These are phyloP conservation scores for Exophiala viscosa DNA, from an alignment of 2,329 filamentous ascomycete species.

Conservation along the genomic window DNA sequence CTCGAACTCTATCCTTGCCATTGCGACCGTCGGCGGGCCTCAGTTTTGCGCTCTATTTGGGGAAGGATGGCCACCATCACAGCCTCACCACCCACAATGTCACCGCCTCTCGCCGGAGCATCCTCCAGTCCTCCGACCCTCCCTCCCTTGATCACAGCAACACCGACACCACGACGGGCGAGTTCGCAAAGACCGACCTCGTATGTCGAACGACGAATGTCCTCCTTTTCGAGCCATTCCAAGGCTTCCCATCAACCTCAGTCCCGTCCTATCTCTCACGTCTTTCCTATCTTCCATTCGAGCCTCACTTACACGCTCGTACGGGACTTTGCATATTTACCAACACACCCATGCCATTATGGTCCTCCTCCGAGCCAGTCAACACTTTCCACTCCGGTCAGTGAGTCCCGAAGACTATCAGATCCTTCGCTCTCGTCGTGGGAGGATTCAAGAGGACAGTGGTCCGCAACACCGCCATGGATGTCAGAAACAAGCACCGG, in stretches of 20 bases:
- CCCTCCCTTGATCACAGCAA: slow-evolving; percentile 48
- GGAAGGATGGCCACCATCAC: slow-evolving; percentile 34
- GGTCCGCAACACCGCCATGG: slow-evolving; percentile 49
- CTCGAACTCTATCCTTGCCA: neutral
- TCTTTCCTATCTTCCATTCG: slow-evolving; percentile 79
- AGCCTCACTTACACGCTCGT: slow-evolving; percentile 85
- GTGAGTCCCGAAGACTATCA: slow-evolving; percentile 75
- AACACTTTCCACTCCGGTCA: slow-evolving; percentile 77
- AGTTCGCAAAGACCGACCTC: slow-evolving; percentile 67
- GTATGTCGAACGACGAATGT: slow-evolving; percentile 75
- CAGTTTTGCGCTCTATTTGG: slow-evolving; percentile 5
- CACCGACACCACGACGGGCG: slow-evolving; percentile 53
- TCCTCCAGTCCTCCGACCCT: slow-evolving; percentile 40
- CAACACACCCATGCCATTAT: slow-evolving; percentile 83
- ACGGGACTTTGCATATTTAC: slow-evolving; percentile 90
- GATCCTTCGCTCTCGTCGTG: slow-evolving; percentile 71
- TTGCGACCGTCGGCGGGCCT: slow-evolving; percentile 4
- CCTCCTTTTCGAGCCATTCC: slow-evolving; percentile 74
- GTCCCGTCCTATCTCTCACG: slow-evolving; percentile 75
- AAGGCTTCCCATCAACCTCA: slow-evolving; percentile 49
- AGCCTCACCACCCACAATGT: slow-evolving; percentile 35
- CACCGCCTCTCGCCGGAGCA: slow-evolving; percentile 23
- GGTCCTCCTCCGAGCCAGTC: slow-evolving; percentile 81
- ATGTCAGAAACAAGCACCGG: slow-evolving; percentile 34
- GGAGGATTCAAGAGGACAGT: slow-evolving; percentile 62